Evolutionary conservation across 768 basidiomycete genomes (phyloP).

Genomic region (Collybia sordida): DNA sequence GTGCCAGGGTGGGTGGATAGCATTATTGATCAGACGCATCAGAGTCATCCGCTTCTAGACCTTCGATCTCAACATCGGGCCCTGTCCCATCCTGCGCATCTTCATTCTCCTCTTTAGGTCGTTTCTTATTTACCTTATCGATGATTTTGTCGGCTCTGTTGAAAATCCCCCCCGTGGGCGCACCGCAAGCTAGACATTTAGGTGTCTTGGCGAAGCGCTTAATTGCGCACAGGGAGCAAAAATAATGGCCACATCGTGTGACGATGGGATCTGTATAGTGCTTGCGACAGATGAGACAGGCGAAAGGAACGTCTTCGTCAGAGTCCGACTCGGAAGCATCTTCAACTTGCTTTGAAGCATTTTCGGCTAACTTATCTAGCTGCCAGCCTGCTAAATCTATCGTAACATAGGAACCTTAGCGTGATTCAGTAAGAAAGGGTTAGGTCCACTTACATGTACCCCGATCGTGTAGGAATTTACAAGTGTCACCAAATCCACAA

Average conservation of each 20-base stretch:
- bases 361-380: constrained; percentile 88
- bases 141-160: constrained; percentile 94
- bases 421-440: constrained; percentile 6
- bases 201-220: constrained; percentile 92
- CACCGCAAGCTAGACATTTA: constrained; percentile 93
- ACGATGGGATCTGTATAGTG: constrained; percentile 94
- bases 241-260: constrained; percentile 96
- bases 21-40: constrained; percentile 27
- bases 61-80: constrained; percentile 59
- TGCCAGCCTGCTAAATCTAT: constrained; percentile 98
- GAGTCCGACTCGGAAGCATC: constrained; percentile 68
- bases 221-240: constrained; percentile 93
- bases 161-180: constrained; percentile 94
- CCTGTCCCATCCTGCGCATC: constrained; percentile 41
- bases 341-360: constrained; percentile 59
- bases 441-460: constrained; percentile 73
- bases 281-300: constrained; percentile 96
- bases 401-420: constrained; percentile 8
- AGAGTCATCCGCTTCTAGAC: constrained; percentile 35
- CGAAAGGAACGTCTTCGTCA: constrained; percentile 90
- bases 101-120: constrained; percentile 54
- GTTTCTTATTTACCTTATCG: constrained; percentile 78
- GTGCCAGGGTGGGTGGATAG: neutral
- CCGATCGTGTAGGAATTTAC: constrained; percentile 98
- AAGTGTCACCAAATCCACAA: constrained; percentile 98